Conservation (phyloP, 176 grass and related monocot genomes). For the Musa schizocarpa region DNA sequence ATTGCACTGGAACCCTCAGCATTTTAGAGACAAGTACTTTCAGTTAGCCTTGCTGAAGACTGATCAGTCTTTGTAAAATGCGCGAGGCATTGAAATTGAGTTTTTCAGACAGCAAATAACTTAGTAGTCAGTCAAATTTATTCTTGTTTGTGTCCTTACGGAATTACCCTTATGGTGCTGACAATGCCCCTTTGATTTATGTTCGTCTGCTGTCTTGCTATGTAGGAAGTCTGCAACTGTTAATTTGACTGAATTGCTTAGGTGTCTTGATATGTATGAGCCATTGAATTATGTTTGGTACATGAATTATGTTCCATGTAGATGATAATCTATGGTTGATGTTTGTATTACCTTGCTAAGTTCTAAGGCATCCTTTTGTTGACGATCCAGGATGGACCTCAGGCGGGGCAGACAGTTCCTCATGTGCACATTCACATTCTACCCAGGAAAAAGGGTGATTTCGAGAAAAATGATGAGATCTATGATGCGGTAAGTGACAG, state of each 20-base stretch:
- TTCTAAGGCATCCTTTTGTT: not conserved
- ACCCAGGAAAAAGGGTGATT: slow-evolving; percentile 78
- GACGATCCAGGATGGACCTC: slow-evolving; percentile 64
- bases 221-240: not conserved
- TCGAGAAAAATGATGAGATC: slow-evolving; percentile 92
- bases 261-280: not conserved
- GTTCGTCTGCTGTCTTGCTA: not conserved
- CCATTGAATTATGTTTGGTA: not conserved
- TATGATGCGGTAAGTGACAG: slow-evolving; percentile 59
- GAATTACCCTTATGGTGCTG: not conserved
- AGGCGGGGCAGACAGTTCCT: slow-evolving; percentile 86
- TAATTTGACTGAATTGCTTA: not conserved
- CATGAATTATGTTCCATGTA: not conserved
- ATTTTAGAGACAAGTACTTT: too few relatives aligned
- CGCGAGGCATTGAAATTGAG: too few relatives aligned
- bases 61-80: too few relatives aligned
- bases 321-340: not conserved
- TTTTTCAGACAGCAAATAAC: too few relatives aligned
- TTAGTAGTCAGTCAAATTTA: not conserved
- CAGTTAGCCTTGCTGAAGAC: too few relatives aligned
- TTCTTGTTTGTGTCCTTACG: not conserved
- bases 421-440: slow-evolving; percentile 96
- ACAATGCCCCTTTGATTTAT: not conserved
- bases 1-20: too few relatives aligned
- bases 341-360: slow-evolving; percentile 7